A percentile compares a stretch with the other conserved stretches of the same genome.
phyloP scores from a whole-genome alignment of 768 basidiomycete species.

The Lepiota venenata region DNA sequence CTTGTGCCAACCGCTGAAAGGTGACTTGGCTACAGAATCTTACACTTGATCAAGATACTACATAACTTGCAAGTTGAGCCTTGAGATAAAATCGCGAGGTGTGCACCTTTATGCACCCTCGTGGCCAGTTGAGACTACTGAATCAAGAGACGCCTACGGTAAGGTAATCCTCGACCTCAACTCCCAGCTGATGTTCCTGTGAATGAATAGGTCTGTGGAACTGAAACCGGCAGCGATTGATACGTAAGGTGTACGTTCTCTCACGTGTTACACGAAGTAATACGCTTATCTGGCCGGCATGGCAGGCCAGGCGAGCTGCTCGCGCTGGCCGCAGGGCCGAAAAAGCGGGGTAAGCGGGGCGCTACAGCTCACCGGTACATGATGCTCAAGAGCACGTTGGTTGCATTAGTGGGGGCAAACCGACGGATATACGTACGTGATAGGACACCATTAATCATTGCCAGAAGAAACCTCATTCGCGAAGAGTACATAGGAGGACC shows the following conservation, averaged over 20 bases:
- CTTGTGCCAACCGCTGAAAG: too few species aligned
- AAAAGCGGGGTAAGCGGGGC: constrained; percentile 5
- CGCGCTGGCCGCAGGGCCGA: constrained; percentile 9
- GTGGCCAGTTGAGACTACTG: too few species aligned
- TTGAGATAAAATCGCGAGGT: too few species aligned
- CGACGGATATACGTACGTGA: background rate
- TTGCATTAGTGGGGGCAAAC: background rate
- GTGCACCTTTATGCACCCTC: too few species aligned
- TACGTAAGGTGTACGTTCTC: background rate
- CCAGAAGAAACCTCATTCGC: background rate
- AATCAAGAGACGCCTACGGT: too few species aligned
- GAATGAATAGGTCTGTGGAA: too few species aligned
- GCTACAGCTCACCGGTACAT: background rate
- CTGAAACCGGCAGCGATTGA: background rate
- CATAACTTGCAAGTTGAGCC: too few species aligned
- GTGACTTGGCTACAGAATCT: too few species aligned
- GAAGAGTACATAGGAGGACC: background rate
- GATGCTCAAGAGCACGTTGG: too few species aligned
- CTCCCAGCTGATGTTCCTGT: too few species aligned
- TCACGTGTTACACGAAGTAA: background rate
- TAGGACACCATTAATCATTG: background rate
- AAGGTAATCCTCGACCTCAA: too few species aligned
- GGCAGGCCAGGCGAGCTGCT: background rate
- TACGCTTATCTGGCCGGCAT: background rate
- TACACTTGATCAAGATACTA: too few species aligned